A percentile compares a stretch with the other conserved stretches of the same genome.
phyloP scores from a whole-genome alignment of 2,329 filamentous ascomycete genomes.

The Knoxdaviesia proteae region DNA sequence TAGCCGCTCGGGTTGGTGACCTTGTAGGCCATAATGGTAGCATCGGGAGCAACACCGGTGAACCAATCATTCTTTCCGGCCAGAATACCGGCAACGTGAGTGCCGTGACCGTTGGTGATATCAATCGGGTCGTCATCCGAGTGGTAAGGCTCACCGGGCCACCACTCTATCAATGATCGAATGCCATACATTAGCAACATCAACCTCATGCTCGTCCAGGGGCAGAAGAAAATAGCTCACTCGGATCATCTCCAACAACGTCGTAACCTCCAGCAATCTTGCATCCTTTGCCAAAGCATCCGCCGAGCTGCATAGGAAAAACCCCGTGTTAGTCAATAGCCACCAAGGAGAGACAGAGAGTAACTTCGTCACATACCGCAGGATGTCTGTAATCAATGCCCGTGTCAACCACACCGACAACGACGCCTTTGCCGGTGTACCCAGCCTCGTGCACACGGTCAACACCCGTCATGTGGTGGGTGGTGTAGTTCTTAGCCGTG shows the following conservation, averaged over 20 bases:
- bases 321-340: too few species aligned
- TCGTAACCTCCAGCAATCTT: conserved; percentile 18
- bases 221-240: too few species aligned
- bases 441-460: conserved; percentile 15
- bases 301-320: conserved; percentile 12
- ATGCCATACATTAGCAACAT: too few species aligned
- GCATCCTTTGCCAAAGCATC: conserved; percentile 17
- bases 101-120: conserved; percentile 20
- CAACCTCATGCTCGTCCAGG: too few species aligned
- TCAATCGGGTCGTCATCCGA: conserved; percentile 25
- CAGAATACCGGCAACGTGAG: conserved; percentile 14
- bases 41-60: conserved; percentile 13
- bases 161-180: background rate
- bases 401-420: conserved; percentile 17
- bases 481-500: too few species aligned
- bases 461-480: conserved; percentile 13
- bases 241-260: conserved; percentile 11
- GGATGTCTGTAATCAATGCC: conserved; percentile 28
- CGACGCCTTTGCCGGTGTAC: conserved; percentile 15
- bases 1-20: conserved; percentile 23
- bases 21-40: conserved; percentile 6
- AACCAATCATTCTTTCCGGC: conserved; percentile 9
- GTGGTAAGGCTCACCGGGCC: conserved; percentile 12
- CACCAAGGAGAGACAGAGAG: too few species aligned
- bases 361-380: conserved; percentile 12